Evolutionary conservation across 805 yeast genomes (phyloP).

Genomic region (Ogataea glucozyma): DNA sequence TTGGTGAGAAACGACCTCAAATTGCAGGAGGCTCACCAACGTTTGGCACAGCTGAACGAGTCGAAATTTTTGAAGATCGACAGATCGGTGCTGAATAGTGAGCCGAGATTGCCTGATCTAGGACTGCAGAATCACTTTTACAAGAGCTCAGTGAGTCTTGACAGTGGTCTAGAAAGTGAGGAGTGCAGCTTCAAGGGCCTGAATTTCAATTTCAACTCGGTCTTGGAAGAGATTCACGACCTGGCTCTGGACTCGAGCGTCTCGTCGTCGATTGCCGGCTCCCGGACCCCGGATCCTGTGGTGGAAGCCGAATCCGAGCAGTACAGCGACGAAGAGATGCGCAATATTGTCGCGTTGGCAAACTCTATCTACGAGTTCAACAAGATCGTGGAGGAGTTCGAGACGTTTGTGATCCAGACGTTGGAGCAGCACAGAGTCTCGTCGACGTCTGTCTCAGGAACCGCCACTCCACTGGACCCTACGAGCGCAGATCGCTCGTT

Average conservation of each 20-base stretch:
- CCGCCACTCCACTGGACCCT: constrained; percentile 9
- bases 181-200: constrained; percentile 9
- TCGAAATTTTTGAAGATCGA: constrained; percentile 14
- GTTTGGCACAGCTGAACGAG: constrained; percentile 20
- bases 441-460: constrained; percentile 13
- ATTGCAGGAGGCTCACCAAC: constrained; percentile 16
- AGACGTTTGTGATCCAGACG: constrained; percentile 34
- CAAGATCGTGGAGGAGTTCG: constrained; percentile 46
- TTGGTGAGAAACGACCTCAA: constrained; percentile 29
- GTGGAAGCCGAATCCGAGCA: neutral
- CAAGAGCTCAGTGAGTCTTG: constrained; percentile 6
- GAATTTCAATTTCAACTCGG: constrained; percentile 12
- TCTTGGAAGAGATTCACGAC: constrained; percentile 10
- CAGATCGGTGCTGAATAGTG: constrained; percentile 8
- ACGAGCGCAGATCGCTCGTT: constrained; percentile 20
- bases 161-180: constrained; percentile 10
- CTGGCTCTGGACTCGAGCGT: constrained; percentile 9
- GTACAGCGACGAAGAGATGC: constrained; percentile 11
- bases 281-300: neutral
- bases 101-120: constrained; percentile 27
- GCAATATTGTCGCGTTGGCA: constrained; percentile 35
- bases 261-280: constrained; percentile 1
- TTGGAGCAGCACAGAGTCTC: constrained; percentile 8
- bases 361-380: constrained; percentile 56
- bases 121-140: constrained; percentile 3